These are phyloP conservation scores for Pseudogymnoascus verrucosus DNA, from an alignment of 2,329 filamentous ascomycete species.

Conservation along the genomic window DNA sequence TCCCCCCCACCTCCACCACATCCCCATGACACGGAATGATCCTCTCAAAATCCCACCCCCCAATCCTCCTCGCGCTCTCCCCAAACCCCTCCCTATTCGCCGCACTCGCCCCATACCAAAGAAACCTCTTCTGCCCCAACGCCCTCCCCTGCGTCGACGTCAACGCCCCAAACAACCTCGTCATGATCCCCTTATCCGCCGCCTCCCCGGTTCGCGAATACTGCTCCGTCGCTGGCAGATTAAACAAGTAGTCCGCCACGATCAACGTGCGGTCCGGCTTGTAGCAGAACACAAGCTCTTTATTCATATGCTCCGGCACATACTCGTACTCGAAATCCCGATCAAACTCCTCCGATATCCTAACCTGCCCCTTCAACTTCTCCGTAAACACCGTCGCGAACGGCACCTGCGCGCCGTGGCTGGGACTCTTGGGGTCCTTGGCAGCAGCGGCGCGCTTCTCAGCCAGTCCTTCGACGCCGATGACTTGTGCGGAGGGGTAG, in stretches of 20 bases:
- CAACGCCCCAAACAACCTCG: constrained; percentile 47
- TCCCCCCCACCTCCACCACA: constrained; percentile 65
- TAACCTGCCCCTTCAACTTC: constrained; percentile 40
- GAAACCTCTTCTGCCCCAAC: constrained; percentile 69
- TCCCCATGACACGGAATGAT: constrained; percentile 93
- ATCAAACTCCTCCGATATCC: constrained; percentile 72
- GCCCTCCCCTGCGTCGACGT: constrained; percentile 54
- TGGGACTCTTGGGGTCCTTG: constrained; percentile 42
- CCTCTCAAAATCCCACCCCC: constrained; percentile 74
- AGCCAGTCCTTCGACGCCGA: constrained; percentile 74
- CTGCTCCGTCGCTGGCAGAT: constrained; percentile 80
- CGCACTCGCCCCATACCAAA: constrained; percentile 65
- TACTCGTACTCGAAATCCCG: constrained; percentile 80
- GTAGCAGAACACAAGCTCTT: constrained; percentile 83
- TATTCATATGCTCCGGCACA: constrained; percentile 70
- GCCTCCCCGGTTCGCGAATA: constrained; percentile 53
- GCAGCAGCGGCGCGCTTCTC: constrained; percentile 63
- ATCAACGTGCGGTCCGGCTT: constrained; percentile 72
- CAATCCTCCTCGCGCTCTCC: constrained; percentile 59
- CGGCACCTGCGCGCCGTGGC: constrained; percentile 29
- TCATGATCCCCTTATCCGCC: constrained; percentile 49
- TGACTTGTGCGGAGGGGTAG: constrained; percentile 69
- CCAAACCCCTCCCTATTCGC: constrained; percentile 61
- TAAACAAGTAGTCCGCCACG: constrained; percentile 87
- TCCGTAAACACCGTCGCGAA: constrained; percentile 63